phyloP scores from a whole-genome alignment of 352 stramenopile genomes.

The Phytophthora sojae region DNA sequence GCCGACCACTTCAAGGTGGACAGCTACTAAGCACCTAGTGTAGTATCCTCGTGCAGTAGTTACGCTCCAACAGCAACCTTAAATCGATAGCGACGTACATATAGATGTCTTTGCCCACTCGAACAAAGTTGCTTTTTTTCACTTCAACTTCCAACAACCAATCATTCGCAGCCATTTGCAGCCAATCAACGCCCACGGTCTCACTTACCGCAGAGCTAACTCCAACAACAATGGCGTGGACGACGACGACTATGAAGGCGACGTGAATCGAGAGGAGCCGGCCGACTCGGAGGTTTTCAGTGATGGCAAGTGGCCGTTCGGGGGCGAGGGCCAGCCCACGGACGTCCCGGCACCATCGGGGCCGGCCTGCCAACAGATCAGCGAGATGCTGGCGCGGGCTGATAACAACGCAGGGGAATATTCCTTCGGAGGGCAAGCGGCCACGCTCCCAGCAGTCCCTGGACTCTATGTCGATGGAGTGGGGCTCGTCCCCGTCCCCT shows the following conservation, averaged over 20 bases:
- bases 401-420: conserved; percentile 4
- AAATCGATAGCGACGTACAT: neutral
- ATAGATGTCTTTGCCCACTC: neutral
- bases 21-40: conserved; percentile 15
- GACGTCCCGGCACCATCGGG: conserved; percentile 1
- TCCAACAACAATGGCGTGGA: neutral
- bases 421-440: conserved; percentile 3
- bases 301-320: conserved; percentile 7
- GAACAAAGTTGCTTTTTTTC: neutral
- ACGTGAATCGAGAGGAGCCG: neutral
- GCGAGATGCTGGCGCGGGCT: neutral
- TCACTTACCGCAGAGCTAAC: no score
- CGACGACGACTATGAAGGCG: neutral
- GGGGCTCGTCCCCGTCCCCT: neutral
- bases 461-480: neutral
- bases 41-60: neutral
- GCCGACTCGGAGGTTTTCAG: conserved; percentile 2
- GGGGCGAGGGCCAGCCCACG: neutral
- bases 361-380: conserved; percentile 1
- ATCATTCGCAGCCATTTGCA: neutral
- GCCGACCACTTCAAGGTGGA: conserved; percentile 21
- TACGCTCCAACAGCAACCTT: neutral
- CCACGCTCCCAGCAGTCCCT: neutral
- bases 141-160: neutral
- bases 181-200: no score